Conservation (phyloP, 352 stramenopile genomes). For the Globisporangium lucens region DNA sequence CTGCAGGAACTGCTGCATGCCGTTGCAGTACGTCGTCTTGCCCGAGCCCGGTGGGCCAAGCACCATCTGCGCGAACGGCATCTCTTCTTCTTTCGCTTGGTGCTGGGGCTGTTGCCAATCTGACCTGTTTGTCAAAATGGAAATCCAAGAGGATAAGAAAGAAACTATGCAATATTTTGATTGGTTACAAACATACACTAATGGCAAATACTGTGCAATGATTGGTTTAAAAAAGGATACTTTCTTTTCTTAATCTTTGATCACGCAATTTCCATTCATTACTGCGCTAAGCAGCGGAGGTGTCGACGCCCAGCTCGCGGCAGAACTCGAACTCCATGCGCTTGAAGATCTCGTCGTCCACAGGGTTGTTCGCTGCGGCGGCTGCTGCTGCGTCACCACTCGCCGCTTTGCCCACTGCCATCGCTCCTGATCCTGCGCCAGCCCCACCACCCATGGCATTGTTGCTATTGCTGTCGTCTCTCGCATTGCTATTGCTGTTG, state of each 20-base stretch:
- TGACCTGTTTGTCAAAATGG: too few species aligned
- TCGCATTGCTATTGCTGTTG: slow-evolving; percentile 18
- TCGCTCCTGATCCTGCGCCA: background rate
- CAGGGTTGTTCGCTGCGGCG: background rate
- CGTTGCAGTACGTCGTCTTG: slow-evolving; percentile 99
- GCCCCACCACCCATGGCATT: slow-evolving; percentile 8
- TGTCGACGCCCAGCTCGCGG: slow-evolving; percentile 61
- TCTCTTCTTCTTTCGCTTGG: background rate
- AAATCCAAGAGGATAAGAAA: background rate
- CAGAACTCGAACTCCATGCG: slow-evolving; percentile 80
- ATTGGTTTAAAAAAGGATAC: background rate
- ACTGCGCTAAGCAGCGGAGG: slow-evolving; percentile 14
- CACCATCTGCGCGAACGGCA: slow-evolving; percentile 80
- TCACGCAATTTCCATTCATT: background rate
- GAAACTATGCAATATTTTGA: background rate
- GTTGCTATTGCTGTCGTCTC: slow-evolving; percentile 24
- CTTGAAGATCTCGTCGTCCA: slow-evolving; percentile 73
- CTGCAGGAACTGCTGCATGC: slow-evolving; percentile 94
- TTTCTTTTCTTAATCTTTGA: background rate
- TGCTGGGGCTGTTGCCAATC: background rate
- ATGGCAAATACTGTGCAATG: background rate
- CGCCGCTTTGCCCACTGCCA: background rate
- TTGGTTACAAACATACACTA: background rate
- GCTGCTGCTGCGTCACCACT: slow-evolving; percentile 1
- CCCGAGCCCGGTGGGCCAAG: slow-evolving; percentile 82